These are phyloP conservation scores for Asterophora lycoperdoides DNA, from an alignment of 768 basidiomycete genomes.

Conservation along the genomic window DNA sequence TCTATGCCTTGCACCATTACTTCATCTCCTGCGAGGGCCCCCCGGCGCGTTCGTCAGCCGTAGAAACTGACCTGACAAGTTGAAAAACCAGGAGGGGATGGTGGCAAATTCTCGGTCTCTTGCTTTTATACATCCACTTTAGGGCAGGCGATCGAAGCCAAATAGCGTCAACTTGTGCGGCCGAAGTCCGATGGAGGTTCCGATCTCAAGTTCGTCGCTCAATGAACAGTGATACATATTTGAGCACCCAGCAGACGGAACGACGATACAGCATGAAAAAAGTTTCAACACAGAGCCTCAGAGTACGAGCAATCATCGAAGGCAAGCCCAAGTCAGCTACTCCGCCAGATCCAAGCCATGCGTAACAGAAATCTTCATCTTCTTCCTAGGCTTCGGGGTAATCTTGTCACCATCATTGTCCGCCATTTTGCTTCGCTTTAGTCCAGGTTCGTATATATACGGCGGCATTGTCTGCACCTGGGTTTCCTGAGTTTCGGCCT, in stretches of 20 bases:
- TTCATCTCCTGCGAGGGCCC: constrained; percentile 89
- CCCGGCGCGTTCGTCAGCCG: constrained; percentile 40
- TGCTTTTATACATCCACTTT: constrained; percentile 15
- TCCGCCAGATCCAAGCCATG: constrained; percentile 72
- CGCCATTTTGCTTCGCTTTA: constrained; percentile 31
- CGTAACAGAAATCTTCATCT: constrained; percentile 68
- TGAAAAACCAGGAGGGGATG: constrained; percentile 44
- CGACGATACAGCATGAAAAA: no score
- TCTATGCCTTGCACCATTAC: constrained; percentile 85
- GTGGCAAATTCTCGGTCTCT: neutral
- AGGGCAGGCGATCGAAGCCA: constrained; percentile 22
- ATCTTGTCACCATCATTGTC: constrained; percentile 1
- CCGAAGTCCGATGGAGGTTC: no score
- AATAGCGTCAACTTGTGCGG: no score
- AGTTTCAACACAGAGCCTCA: no score
- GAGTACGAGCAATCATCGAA: no score
- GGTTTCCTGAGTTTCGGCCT: constrained; percentile 24
- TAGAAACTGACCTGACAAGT: constrained; percentile 31
- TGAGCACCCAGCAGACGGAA: no score
- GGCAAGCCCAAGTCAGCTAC: constrained; percentile 28
- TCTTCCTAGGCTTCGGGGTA: constrained; percentile 44
- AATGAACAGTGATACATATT: no score
- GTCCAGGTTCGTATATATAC: constrained; percentile 14
- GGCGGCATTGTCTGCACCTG: constrained; percentile 30
- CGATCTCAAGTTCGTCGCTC: no score